Conservation (phyloP, 1,284 basidiomycete genomes). For the Polyporus tsugae region DNA sequence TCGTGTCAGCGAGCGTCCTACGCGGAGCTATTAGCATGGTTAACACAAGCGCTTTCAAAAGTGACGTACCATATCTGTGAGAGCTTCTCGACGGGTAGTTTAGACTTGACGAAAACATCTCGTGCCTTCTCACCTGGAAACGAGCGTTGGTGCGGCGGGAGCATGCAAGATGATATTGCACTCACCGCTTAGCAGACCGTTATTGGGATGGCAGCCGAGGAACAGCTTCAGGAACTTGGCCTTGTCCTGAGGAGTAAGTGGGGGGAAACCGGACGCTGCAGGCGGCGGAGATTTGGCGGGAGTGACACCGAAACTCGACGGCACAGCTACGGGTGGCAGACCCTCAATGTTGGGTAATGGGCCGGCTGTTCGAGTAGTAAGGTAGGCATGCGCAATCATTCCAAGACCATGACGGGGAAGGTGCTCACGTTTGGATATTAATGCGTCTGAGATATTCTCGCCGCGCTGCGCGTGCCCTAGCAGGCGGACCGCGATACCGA, state of each 20-base stretch:
- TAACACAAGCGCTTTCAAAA: not conserved
- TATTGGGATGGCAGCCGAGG: slow-evolving; percentile 72
- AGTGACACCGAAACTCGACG: slow-evolving; percentile 63
- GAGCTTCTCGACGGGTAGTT: slow-evolving; percentile 89
- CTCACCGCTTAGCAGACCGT: slow-evolving; percentile 80
- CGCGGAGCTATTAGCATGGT: not conserved
- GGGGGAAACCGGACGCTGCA: slow-evolving; percentile 61
- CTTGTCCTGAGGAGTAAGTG: slow-evolving; percentile 81
- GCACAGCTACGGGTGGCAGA: slow-evolving; percentile 54
- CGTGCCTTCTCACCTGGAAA: slow-evolving; percentile 85
- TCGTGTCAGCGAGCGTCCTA: slow-evolving; percentile 84
- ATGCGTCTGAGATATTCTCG: slow-evolving; percentile 67
- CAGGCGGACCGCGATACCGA: slow-evolving; percentile 87
- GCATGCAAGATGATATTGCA: slow-evolving; percentile 7
- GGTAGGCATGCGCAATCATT: slow-evolving; percentile 26
- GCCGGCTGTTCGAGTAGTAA: slow-evolving; percentile 63
- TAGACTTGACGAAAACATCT: slow-evolving; percentile 94
- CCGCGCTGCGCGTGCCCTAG: slow-evolving; percentile 95
- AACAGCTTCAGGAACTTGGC: slow-evolving; percentile 87
- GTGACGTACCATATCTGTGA: slow-evolving; percentile 89
- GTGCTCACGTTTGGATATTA: slow-evolving; percentile 72
- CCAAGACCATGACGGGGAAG: slow-evolving; percentile 30
- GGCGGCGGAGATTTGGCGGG: slow-evolving; percentile 62
- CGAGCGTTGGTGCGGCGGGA: slow-evolving; percentile 17
- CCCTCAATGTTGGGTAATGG: slow-evolving; percentile 86